Conservation (phyloP, 257 asterid genomes). For the Nicotiana undulata region DNA sequence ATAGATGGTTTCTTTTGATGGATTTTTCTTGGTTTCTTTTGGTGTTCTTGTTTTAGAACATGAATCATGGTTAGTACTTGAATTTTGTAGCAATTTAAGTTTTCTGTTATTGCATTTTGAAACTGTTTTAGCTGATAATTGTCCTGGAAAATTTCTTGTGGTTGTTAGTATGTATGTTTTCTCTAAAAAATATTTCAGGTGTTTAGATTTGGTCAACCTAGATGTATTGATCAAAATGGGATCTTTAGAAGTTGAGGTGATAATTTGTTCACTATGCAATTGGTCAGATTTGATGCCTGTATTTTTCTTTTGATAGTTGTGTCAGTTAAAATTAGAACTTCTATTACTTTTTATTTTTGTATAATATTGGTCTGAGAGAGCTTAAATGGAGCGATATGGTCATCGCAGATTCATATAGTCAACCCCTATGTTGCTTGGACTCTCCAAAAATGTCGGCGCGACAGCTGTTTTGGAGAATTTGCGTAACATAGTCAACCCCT, state of each 20-base stretch:
- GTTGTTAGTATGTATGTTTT: background rate
- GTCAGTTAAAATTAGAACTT: too few relatives aligned
- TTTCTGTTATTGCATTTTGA: background rate
- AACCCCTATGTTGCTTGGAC: too few relatives aligned
- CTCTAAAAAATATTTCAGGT: background rate
- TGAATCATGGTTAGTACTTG: background rate
- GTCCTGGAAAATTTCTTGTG: background rate
- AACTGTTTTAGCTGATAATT: background rate
- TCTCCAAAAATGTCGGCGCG: too few relatives aligned
- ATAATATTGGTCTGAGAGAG: too few relatives aligned
- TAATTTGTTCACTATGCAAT: background rate
- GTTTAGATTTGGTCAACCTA: background rate
- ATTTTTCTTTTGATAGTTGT: background rate
- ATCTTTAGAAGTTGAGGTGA: background rate
- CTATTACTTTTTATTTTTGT: too few relatives aligned
- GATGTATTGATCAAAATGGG: background rate
- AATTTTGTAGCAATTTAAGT: background rate
- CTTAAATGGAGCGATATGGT: too few relatives aligned
- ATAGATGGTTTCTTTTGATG: too few relatives aligned
- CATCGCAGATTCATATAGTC: too few relatives aligned
- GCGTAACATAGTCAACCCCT: too few relatives aligned
- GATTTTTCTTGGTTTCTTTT: background rate
- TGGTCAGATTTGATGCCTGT: background rate
- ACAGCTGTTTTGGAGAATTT: too few relatives aligned
- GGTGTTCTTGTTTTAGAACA: background rate